phyloP scores from a whole-genome alignment of 495 filamentous ascomycete genomes.

The Lasiosphaeria ovina region DNA sequence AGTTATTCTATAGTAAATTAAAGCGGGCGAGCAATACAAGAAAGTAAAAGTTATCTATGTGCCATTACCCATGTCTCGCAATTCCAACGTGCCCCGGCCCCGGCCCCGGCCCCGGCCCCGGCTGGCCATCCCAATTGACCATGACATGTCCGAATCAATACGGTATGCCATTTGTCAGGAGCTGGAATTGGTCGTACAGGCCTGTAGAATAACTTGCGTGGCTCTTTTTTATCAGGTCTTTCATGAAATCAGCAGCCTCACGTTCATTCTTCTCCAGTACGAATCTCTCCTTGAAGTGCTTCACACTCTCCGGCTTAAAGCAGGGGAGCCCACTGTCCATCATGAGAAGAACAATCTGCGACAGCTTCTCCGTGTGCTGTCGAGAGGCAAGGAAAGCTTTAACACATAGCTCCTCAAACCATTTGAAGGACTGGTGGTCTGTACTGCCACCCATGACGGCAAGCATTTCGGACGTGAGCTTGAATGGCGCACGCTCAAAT shows the following conservation, averaged over 20 bases:
- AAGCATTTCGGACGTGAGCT: slow-evolving; percentile 95
- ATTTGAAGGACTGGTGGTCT: slow-evolving; percentile 82
- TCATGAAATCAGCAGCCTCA: slow-evolving; percentile 94
- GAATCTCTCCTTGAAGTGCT: slow-evolving; percentile 89
- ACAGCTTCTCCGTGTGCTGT: slow-evolving; percentile 79
- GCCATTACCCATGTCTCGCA: background rate
- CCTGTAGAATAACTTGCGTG: slow-evolving; percentile 84
- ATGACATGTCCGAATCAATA: slow-evolving; percentile 46
- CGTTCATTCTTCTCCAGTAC: slow-evolving; percentile 90
- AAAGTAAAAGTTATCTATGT: too few relatives aligned
- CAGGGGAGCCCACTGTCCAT: slow-evolving; percentile 94
- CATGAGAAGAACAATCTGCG: slow-evolving; percentile 90
- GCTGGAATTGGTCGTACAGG: slow-evolving; percentile 95
- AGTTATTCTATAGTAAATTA: too few relatives aligned
- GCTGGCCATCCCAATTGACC: too few relatives aligned
- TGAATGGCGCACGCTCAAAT: slow-evolving; percentile 98
- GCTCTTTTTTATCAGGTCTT: slow-evolving; percentile 81
- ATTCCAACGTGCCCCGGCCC: background rate
- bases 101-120: background rate
- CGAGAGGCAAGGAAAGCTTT: slow-evolving; percentile 94
- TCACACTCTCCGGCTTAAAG: slow-evolving; percentile 95
- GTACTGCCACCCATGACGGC: slow-evolving; percentile 92
- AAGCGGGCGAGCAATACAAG: too few relatives aligned
- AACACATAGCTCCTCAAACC: slow-evolving; percentile 94
- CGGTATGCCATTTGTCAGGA: slow-evolving; percentile 96